Evolutionary conservation across 805 yeast species (phyloP).

Genomic region (Saccharomyces jurei): DNA sequence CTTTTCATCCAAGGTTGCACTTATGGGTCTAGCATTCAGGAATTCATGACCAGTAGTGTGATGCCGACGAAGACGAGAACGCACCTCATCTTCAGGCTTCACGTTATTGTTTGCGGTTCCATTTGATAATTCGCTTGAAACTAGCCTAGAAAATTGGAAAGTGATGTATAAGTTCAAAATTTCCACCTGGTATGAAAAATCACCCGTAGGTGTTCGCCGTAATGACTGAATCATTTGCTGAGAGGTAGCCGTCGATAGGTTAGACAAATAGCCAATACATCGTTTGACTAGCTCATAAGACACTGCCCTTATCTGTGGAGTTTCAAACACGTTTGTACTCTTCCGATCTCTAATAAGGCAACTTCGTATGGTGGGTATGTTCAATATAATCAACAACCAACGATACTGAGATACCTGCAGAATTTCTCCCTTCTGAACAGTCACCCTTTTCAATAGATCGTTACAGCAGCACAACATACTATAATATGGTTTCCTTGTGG

Average conservation of each 20-base stretch:
- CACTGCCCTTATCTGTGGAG: constrained; percentile 45
- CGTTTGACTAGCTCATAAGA: constrained; percentile 68
- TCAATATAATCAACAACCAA: constrained; percentile 61
- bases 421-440: constrained; percentile 28
- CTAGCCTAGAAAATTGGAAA: constrained; percentile 56
- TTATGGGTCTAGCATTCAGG: not conserved
- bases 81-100: not conserved
- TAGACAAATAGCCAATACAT: constrained; percentile 58
- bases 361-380: constrained; percentile 53
- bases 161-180: constrained; percentile 69
- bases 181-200: constrained; percentile 50
- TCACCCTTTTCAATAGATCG: constrained; percentile 38
- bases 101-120: not conserved
- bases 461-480: constrained; percentile 46
- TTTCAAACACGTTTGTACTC: constrained; percentile 22
- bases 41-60: not conserved
- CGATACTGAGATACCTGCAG: constrained; percentile 28
- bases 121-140: constrained; percentile 8
- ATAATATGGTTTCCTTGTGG: constrained; percentile 54
- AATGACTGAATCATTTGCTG: constrained; percentile 9
- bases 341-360: constrained; percentile 33
- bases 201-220: constrained; percentile 25
- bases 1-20: not conserved
- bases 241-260: constrained; percentile 14
- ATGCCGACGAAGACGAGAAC: not conserved